Evolutionary conservation across 78 protist genomes (phyloP).

Genomic region (Dictyostelium brefeldianum): DNA sequence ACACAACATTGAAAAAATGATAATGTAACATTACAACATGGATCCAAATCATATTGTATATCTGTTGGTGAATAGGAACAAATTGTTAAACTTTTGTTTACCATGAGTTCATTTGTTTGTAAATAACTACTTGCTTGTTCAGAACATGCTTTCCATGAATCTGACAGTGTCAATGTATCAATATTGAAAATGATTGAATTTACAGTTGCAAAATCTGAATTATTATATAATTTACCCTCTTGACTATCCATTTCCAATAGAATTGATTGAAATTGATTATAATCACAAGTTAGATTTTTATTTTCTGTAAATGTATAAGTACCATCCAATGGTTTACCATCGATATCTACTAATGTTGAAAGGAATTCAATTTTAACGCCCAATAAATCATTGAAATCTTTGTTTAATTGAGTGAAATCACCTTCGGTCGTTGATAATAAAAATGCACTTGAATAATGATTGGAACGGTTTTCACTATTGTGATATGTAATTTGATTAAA

Average conservation of each 20-base stretch:
- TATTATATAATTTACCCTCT: neutral
- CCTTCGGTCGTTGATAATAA: slow-evolving; percentile 27
- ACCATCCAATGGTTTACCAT: slow-evolving; percentile 52
- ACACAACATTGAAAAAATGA: slow-evolving; percentile 50
- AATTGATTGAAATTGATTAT: neutral
- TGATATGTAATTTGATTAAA: slow-evolving; percentile 8
- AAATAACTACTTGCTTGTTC: slow-evolving; percentile 8
- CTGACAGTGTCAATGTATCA: slow-evolving; percentile 43
- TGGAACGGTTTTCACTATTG: neutral
- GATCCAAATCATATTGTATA: slow-evolving; percentile 19
- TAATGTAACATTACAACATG: slow-evolving; percentile 46
- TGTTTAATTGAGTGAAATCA: neutral
- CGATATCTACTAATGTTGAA: neutral
- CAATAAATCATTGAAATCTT: neutral
- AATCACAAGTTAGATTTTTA: neutral
- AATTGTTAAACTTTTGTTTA: neutral
- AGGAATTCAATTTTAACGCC: slow-evolving; percentile 15
- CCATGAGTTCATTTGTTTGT: neutral
- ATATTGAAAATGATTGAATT: slow-evolving; percentile 34
- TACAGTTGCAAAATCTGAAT: slow-evolving; percentile 3
- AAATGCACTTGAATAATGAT: slow-evolving; percentile 35
- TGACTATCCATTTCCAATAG: neutral
- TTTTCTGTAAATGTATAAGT: neutral
- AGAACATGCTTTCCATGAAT: slow-evolving; percentile 53
- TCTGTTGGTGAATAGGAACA: slow-evolving; percentile 34